Conservation (phyloP, 164 flowering plant species). For the Vitis labrusca region DNA sequence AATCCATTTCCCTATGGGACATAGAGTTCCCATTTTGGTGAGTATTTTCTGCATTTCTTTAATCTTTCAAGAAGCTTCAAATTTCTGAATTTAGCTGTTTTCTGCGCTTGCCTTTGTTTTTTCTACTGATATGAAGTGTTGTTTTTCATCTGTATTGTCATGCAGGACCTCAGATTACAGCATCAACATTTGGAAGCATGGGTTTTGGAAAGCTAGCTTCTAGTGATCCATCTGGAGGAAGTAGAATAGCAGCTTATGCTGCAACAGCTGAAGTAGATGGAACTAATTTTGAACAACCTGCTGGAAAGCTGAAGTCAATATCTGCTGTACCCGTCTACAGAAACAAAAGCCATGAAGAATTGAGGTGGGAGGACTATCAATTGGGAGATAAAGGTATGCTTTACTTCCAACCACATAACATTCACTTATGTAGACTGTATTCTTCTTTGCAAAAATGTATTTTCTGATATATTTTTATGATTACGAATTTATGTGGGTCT, state of each 20-base stretch:
- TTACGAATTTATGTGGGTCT: conserved; percentile 69
- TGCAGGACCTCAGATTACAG: conserved; percentile 68
- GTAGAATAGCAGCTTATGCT: conserved; percentile 64
- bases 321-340: conserved; percentile 93
- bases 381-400: conserved; percentile 66
- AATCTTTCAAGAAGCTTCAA: neutral
- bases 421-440: no score
- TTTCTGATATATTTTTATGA: no score
- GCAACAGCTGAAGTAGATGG: conserved; percentile 70
- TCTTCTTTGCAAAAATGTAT: no score
- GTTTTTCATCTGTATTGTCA: conserved; percentile 7
- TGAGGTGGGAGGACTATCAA: conserved; percentile 98
- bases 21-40: conserved; percentile 65
- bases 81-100: neutral
- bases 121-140: neutral
- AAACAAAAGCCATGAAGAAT: conserved; percentile 95
- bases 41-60: conserved; percentile 1
- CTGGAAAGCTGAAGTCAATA: conserved; percentile 90
- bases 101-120: neutral
- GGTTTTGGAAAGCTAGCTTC: conserved; percentile 64
- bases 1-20: conserved; percentile 64
- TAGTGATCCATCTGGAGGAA: conserved; percentile 81
- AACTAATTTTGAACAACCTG: conserved; percentile 46
- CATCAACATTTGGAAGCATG: conserved; percentile 61
- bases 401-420: no score